Evolutionary conservation across 2,329 filamentous ascomycete genomes (phyloP).

Genomic region (Aureobasidium melanogenum): DNA sequence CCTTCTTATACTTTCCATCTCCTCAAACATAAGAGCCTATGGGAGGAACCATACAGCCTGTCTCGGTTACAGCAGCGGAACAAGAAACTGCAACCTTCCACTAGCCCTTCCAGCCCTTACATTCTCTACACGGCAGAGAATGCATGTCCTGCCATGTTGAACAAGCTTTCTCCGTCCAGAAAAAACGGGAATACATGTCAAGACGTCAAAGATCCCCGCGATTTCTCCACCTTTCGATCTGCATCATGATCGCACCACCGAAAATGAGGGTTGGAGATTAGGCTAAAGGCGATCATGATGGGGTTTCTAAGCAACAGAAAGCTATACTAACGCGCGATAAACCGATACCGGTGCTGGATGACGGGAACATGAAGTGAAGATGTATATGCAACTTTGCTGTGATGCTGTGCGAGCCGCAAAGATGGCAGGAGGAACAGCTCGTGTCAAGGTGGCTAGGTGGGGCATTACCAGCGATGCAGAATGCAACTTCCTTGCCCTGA

Average conservation of each 20-base stretch:
- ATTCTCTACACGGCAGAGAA: background rate
- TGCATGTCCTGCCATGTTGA: background rate
- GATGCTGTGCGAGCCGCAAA: background rate
- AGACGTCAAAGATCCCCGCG: conserved; percentile 7
- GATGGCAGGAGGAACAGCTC: background rate
- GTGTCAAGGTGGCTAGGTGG: background rate
- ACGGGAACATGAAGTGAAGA: no score
- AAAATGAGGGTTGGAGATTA: background rate
- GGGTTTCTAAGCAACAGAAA: no score
- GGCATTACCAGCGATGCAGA: background rate
- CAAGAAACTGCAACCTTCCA: background rate
- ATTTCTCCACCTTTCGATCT: conserved; percentile 4
- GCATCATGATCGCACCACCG: background rate
- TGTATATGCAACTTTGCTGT: no score
- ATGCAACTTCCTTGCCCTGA: background rate
- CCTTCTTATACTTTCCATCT: background rate
- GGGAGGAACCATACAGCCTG: background rate
- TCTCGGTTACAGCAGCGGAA: background rate
- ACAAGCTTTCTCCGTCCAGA: background rate
- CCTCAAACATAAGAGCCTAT: background rate
- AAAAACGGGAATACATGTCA: background rate
- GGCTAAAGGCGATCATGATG: background rate
- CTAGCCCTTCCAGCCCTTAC: conserved; percentile 1
- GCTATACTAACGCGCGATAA: background rate
- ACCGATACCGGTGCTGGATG: background rate